These are phyloP conservation scores for Gossypium herbaceum DNA, from an alignment of 345 rosid species.

Conservation along the genomic window DNA sequence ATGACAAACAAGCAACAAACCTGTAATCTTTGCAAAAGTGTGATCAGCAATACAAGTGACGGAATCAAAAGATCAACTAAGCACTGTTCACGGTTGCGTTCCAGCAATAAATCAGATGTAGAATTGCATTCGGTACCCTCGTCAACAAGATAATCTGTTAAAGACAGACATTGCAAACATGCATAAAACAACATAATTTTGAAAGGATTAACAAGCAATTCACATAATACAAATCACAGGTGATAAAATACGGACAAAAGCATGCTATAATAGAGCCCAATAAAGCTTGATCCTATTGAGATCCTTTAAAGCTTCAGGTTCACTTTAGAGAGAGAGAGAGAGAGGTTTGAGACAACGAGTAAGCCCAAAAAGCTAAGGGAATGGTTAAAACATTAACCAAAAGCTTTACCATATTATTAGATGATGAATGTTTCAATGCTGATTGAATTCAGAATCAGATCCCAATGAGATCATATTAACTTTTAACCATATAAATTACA, in stretches of 20 bases:
- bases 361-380: not conserved
- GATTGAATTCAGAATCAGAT: not conserved
- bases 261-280: not conserved
- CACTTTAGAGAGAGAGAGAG: not conserved
- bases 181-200: not conserved
- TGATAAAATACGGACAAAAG: not conserved
- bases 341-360: not conserved
- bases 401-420: not conserved
- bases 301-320: not conserved
- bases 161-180: conserved; percentile 15
- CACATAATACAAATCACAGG: not conserved
- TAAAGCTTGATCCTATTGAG: not conserved
- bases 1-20: conserved; percentile 33
- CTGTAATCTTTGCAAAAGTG: conserved; percentile 76
- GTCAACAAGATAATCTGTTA: conserved; percentile 91
- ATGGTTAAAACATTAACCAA: not conserved
- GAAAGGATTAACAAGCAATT: conserved; percentile 6
- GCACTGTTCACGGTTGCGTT: conserved; percentile 94
- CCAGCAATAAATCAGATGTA: conserved; percentile 85
- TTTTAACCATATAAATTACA: not conserved
- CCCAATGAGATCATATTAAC: not conserved
- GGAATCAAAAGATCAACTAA: conserved; percentile 86
- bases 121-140: conserved; percentile 96
- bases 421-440: not conserved
- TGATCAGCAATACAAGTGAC: conserved; percentile 66